Evolutionary conservation across 352 stramenopile species (phyloP).

Genomic region (Pythium scleroteichum): DNA sequence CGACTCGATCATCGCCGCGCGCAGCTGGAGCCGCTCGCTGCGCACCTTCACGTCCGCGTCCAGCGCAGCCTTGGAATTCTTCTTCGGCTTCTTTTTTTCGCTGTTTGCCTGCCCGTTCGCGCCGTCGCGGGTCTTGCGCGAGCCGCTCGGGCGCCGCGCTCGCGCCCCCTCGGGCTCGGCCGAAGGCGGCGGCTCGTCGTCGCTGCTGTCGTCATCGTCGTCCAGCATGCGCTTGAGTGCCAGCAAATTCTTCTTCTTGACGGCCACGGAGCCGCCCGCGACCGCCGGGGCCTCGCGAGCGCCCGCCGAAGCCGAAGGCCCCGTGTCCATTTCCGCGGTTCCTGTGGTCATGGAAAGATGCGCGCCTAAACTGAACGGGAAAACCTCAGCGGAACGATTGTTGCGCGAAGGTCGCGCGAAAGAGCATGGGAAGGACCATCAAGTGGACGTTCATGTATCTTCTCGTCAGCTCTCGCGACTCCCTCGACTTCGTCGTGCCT

Average conservation of each 20-base stretch:
- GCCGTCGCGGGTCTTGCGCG: not conserved
- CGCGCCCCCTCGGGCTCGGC: not conserved
- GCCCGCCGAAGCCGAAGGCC: not conserved
- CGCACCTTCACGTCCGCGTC: constrained; percentile 14
- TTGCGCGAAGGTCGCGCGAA: constrained; percentile 16
- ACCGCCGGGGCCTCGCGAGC: constrained; percentile 1
- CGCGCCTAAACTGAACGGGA: not conserved
- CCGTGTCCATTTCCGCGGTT: not conserved
- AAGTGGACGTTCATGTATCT: no score
- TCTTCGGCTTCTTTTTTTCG: constrained; percentile 2
- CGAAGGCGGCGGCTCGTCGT: not conserved
- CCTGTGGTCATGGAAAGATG: constrained; percentile 5
- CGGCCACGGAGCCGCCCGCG: not conserved
- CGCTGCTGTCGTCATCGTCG: constrained; percentile 24
- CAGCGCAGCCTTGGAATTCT: not conserved
- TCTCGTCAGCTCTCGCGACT: constrained; percentile 32
- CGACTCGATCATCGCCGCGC: constrained; percentile 17
- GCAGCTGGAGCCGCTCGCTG: constrained; percentile 27
- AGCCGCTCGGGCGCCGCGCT: not conserved
- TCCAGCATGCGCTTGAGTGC: constrained; percentile 15
- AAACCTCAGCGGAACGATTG: constrained; percentile 10
- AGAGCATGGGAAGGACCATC: no score
- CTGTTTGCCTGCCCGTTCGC: not conserved
- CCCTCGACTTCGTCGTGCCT: constrained; percentile 56
- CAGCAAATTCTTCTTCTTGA: constrained; percentile 7